Evolutionary conservation across 192 early-diverging fungal species (phyloP), one percentile per base, ranked within the genome.

Genomic region (Globomyces pollinis-pini): DNA sequence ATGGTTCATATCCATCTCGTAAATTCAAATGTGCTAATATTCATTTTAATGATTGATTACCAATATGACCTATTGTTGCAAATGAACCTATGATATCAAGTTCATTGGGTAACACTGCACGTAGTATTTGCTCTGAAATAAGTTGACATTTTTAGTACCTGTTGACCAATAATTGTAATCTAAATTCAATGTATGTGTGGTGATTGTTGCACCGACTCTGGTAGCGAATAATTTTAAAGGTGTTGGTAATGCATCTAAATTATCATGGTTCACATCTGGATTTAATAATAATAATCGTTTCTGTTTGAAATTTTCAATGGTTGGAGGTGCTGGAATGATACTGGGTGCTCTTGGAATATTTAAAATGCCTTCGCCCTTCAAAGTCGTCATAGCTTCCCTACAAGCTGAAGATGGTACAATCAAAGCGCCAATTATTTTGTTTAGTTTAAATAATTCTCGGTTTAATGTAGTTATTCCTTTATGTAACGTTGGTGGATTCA

Each of bases 161-260:
- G n/a, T n/a, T n/a, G n/a, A n/a, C 92, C 91, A 99, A 66, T 93
- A 86, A 23, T 89, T 86, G 75, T 95, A 98, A 32, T 60, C 78
- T 23, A 98, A 62, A 8, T 75, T 64, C 3, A 91, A 41, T n/a
- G 62, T 44, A 51, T 86, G 77, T 15, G 62, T 38, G 20, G 77
- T 69, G n/a, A 88, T 20, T 3, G 75, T 79, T 3, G 79, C 61
- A 3, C 67, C 70, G 43, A 72, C 63, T 23, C 70, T 61, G 13
- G 71, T 71, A 23, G 73, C 72, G 33, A 80, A 85, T 41, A 73
- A 56, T 49, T 71, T 60, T 1, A 78, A 70, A 32, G 59, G 56
- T 43, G 68, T 49, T 0, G 80, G 74, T 20, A 91, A 61, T 18
- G 39, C n/a, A 20, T 57, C 61, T 5, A 21, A 23, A 50, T 12